Evolutionary conservation across 23 red algal genomes (phyloP), one percentile per base, ranked within the genome.

Genomic region (Gracilaria caudata): DNA sequence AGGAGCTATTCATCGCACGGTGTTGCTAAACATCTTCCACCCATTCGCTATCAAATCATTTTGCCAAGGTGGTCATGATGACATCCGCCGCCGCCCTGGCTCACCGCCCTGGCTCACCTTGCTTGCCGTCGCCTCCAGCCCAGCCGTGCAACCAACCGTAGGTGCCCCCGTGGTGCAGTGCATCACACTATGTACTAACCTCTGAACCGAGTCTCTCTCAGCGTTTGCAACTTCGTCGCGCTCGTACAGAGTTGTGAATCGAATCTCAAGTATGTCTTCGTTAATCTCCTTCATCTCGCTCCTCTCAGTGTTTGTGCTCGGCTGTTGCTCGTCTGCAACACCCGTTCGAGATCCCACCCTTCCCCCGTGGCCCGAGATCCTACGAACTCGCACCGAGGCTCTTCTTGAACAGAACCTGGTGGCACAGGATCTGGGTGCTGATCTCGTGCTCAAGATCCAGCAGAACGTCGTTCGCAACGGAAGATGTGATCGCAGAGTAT

Each of bases 391-490:
- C 5, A 75, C 70, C 5, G 39, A 75, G 0, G 29, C 70, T 5
- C 43, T 75, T 8, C 2, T 49, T 21, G 70, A 45, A 17, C 39
- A 75, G 37, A 75, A 75, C 19, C 0, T 14, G 2, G 40, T 75
- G 13, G 70, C 70, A 46, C 1, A 45, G 70, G 70, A 75, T 11
- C 33, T 75, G 21, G 70, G 70, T 3, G 70, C 37, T 3, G 37
- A 43, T 75, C 70, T 75, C 8, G 70, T 75, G 38, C 43, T 75
- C 21, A 75, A 47, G 40, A 75, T 75, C 24, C 70, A 75, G 19
- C 70, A 75, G 43, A 75, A 75, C 40, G 47, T 80, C 51, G 56
- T 60, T 30, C 77, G 77, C 4, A 40, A 63, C 30, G 56, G 77
- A 9, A 61, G 32, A 63, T 80, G 77, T 43, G 20, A 80, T 34